phyloP scores from a whole-genome alignment of 2,329 filamentous ascomycete species.

The Penicillium expansum region DNA sequence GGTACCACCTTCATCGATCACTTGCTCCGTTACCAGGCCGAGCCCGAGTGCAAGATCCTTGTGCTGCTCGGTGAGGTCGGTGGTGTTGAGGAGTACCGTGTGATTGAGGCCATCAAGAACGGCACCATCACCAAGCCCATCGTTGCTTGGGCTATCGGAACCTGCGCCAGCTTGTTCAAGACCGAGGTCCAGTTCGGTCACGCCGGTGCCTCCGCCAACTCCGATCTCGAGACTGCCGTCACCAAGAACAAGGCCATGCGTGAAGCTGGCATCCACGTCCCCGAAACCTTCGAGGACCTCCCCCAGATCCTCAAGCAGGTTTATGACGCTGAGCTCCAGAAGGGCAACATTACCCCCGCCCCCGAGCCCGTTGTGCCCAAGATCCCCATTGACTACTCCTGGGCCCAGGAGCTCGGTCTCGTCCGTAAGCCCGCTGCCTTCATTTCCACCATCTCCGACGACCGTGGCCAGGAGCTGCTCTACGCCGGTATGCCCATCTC shows the following conservation, averaged over 20 bases:
- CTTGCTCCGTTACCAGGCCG: slow-evolving; percentile 90
- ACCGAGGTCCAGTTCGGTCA: slow-evolving; percentile 99
- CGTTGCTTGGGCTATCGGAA: slow-evolving; percentile 98
- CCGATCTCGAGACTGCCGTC: slow-evolving; percentile 93
- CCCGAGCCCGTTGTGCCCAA: slow-evolving; percentile 92
- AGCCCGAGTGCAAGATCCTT: slow-evolving; percentile 97
- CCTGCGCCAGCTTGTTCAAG: slow-evolving; percentile 99
- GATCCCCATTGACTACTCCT: slow-evolving; percentile 99
- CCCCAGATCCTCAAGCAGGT: slow-evolving; percentile 72
- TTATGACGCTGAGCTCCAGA: slow-evolving; percentile 82
- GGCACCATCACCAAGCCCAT: slow-evolving; percentile 97
- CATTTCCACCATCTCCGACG: slow-evolving; percentile 99
- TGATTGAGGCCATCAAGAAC: slow-evolving; percentile 95
- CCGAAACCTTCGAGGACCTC: slow-evolving; percentile 95
- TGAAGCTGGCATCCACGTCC: slow-evolving; percentile 90
- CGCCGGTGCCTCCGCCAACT: slow-evolving; percentile 98
- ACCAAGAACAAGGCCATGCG: slow-evolving; percentile 97
- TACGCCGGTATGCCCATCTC: slow-evolving; percentile 99
- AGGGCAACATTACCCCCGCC: slow-evolving; percentile 80
- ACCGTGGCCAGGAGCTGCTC: slow-evolving; percentile 97
- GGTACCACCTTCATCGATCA: slow-evolving; percentile 99
- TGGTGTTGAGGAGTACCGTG: slow-evolving; percentile 99
- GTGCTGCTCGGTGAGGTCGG: slow-evolving; percentile 95
- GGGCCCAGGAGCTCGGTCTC: slow-evolving; percentile 98
- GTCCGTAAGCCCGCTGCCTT: slow-evolving; percentile 99